Base-by-base conservation (phyloP, 148 eudicot species). In the Fallopia convolvulus region DNA sequence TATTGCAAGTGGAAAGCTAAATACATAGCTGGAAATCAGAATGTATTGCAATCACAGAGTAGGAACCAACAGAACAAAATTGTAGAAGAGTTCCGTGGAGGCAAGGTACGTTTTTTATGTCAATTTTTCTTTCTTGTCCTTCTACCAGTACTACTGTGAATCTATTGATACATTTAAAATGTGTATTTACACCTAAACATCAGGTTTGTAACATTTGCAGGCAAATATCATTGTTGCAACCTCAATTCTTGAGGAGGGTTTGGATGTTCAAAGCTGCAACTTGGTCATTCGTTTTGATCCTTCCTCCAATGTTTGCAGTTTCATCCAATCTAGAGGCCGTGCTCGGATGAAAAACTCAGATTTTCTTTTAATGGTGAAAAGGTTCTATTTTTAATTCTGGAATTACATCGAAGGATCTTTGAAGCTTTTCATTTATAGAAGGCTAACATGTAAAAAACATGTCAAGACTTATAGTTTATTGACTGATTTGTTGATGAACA, bases 271-370 rank as follows among this genome's bases (percentile, higher is more conserved):
- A 77, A 87, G 89, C 75, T 89, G 90, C 84, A 89, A 89, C 79
- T 81, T 89, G 75, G 92, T 89, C 76, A 83, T 89, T 44, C 86
- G 92, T 36, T 87, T 89, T 72, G 90, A 89, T 85, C 90, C 80
- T 12, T 87, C 90, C 15, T 75, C 84, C 40, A 95, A 90, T 44
- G 87, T 92, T 71, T 89, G 97, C 79, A 92, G 99, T 83, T 96
- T 93, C 82, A 93, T 93, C 83, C 98, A 93, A 81, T 93, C 98
- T 42, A 89, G 92, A 78, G 98, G 98, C 8, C 97, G 97, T 77
- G 98, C 98, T 82, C 85, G 98, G 66, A 91, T 84, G 94, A 83
- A 81, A 33, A 88, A 91, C 72, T 91, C 98, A 30, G 90, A 88
- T 60, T 93, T 91, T 78, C 44, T 93, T 65, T 32, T 91, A 78